Percentiles rank a stretch among this genome's conserved stretches.
These are phyloP conservation scores for Coemansia sp. DNA, from an alignment of 192 early-diverging fungal species.

Conservation along the genomic window DNA sequence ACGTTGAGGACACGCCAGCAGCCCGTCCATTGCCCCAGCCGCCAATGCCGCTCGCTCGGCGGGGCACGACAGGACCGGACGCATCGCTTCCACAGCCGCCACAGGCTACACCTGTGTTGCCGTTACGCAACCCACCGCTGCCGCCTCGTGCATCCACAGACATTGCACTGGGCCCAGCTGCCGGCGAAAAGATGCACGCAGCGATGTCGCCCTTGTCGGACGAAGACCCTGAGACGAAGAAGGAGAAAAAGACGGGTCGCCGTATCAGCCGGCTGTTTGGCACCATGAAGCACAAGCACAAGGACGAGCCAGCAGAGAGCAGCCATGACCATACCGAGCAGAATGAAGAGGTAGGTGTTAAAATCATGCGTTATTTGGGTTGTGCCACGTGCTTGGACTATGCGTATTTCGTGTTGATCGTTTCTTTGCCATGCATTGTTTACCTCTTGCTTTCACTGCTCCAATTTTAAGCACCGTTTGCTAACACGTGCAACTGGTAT, in stretches of 20 bases:
- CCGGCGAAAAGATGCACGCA: constrained; percentile 1
- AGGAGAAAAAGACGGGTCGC: constrained; percentile 46
- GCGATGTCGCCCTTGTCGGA: constrained; percentile 12
- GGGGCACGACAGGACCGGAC: constrained; percentile 4
- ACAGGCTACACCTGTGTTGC: constrained; percentile 19
- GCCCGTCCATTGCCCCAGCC: constrained; percentile 42
- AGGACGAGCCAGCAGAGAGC: constrained; percentile 16
- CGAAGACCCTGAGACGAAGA: constrained; percentile 28
- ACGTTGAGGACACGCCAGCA: constrained; percentile 9
- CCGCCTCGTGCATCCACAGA: constrained; percentile 25
- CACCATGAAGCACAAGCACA: constrained; percentile 42
- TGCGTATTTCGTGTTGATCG: not conserved
- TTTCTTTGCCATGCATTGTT: not conserved
- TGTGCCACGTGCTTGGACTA: constrained; percentile 8
- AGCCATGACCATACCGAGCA: not conserved
- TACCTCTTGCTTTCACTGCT: not conserved
- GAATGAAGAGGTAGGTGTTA: constrained; percentile 22
- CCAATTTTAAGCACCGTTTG: not conserved
- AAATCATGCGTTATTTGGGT: not conserved
- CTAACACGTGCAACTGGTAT: not conserved
- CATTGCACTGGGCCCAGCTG: not conserved
- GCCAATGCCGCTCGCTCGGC: constrained; percentile 12
- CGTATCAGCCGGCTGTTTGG: constrained; percentile 52
- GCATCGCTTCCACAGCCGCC: constrained; percentile 3
- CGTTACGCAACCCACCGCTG: constrained; percentile 31